Base-by-base conservation (phyloP, 2,329 filamentous ascomycete genomes). In the Pseudocercospora pini-densiflorae region DNA sequence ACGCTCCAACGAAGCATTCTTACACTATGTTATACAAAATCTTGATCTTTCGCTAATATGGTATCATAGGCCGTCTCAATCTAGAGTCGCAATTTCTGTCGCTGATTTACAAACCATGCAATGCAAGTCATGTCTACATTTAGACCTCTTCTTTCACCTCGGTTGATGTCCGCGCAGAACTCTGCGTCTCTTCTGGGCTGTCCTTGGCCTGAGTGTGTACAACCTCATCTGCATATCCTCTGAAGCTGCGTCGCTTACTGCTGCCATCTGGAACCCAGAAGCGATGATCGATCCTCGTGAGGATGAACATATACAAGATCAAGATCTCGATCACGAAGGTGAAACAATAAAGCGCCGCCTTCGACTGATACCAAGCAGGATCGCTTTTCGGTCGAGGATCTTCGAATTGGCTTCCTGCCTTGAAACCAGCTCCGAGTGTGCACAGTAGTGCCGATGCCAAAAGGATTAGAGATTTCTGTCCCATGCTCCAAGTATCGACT, bases 311-410 rank as follows among this genome's bases (percentile, higher is more conserved):
- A 54, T 70, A 70, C 6, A 78, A 51, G 49, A 77, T 70, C n/a
- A 76, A 16, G 54, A 77, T 70, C 64, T 78, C 77, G 27, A 75
- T 33, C 23, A 70, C 65, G 61, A 77, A 76, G 7, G 67, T 65
- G 54, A 77, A 71, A 59, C 70, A 59, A 57, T 77, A 78, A 60
- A 76, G 76, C 1, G 68, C 67, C 2, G 73, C 69, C 29, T 72
- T 75, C 8, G 69, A 68, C 40, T 77, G 62, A 27, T 74, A 78
- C 76, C 75, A 78, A 3, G 72, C 73, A 16, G 76, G 73, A 19
- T 76, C 43, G 2, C 57, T 64, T 1, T 59, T 55, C 2, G 75
- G 71, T n/a, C 72, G 57, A 3, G 72, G 66, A 9, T 68, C 6
- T 31, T 66, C 64, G 73, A 74, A 78, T 4, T 68, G 71, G 2